A percentile compares a stretch with the other conserved stretches of the same genome.
Conservation (phyloP, 768 basidiomycete genomes). For the Pleurotus salmoneostramineus region DNA sequence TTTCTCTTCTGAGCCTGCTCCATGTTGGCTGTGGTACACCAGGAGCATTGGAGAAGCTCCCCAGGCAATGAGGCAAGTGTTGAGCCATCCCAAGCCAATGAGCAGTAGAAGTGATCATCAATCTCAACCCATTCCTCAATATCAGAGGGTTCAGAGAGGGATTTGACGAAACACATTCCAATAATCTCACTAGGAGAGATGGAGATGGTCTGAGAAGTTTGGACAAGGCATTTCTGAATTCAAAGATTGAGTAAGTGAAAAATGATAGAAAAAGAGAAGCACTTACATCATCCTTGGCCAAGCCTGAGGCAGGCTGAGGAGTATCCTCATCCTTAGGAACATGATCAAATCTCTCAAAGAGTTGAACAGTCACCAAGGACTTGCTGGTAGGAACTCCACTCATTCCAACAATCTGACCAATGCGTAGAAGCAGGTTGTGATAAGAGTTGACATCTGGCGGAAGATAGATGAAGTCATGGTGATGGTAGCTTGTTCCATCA, state of each 20-base stretch:
- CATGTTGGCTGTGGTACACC: no score
- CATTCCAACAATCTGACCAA: conserved; percentile 54
- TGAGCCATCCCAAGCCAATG: conserved; percentile 18
- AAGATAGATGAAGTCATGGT: conserved; percentile 60
- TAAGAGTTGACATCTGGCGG: conserved; percentile 17
- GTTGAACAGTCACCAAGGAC: conserved; percentile 29
- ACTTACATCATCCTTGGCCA: conserved; percentile 37
- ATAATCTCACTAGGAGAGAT: conserved; percentile 39
- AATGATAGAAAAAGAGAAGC: conserved; percentile 17
- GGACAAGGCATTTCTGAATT: conserved; percentile 38
- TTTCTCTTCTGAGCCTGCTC: no score
- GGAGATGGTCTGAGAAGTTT: conserved; percentile 22
- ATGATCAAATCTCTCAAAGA: conserved; percentile 42
- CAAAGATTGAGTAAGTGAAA: background rate
- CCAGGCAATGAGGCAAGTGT: conserved; percentile 5
- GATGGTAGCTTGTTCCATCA: conserved; percentile 47
- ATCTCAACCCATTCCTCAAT: conserved; percentile 47
- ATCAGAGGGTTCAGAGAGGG: conserved; percentile 24
- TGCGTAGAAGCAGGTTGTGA: conserved; percentile 32
- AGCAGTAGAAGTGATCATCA: conserved; percentile 58
- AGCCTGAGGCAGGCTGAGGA: background rate
- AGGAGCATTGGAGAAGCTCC: conserved; percentile 30
- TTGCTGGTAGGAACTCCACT: conserved; percentile 13
- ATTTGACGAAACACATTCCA: conserved; percentile 50
- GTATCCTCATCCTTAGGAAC: background rate